Conservation (phyloP, 2,329 filamentous ascomycete genomes). For the Fusarium palustre region DNA sequence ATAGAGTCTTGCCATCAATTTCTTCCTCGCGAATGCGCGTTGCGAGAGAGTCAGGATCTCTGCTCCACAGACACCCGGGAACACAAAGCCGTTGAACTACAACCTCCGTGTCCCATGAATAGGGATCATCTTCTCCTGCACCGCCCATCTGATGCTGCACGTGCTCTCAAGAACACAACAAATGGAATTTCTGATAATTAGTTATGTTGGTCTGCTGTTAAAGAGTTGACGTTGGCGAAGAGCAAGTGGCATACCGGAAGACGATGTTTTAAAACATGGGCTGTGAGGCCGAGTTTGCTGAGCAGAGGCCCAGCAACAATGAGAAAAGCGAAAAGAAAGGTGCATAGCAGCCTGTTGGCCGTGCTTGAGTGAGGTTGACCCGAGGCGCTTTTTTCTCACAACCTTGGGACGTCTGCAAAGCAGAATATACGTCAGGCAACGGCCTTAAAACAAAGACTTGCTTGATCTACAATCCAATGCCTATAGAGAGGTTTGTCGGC, state of each 20-base stretch:
- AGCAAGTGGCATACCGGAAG: not conserved
- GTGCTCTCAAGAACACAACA: conserved; percentile 9
- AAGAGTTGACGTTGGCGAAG: not conserved
- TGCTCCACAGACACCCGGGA: conserved; percentile 61
- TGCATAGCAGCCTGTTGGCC: conserved; percentile 37
- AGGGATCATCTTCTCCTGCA: conserved; percentile 69
- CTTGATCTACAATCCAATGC: not conserved
- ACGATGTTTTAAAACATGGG: conserved; percentile 26
- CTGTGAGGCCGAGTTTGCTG: conserved; percentile 17
- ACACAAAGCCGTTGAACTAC: conserved; percentile 75
- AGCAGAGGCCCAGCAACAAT: conserved; percentile 30
- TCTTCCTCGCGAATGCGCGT: conserved; percentile 68
- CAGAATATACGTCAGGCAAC: not conserved
- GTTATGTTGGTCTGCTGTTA: not conserved
- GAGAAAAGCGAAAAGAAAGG: conserved; percentile 7
- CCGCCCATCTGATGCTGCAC: conserved; percentile 45
- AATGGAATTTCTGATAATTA: conserved; percentile 12
- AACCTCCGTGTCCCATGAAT: conserved; percentile 75
- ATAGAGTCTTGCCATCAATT: conserved; percentile 72
- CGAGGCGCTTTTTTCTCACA: not conserved
- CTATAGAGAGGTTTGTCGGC: not conserved
- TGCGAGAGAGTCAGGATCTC: conserved; percentile 64
- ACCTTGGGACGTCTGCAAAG: not conserved
- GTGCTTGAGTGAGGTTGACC: not conserved
- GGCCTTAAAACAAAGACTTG: not conserved